Conservation (phyloP, 2,329 filamentous ascomycete genomes). For the Aspergillus ochraceus region DNA sequence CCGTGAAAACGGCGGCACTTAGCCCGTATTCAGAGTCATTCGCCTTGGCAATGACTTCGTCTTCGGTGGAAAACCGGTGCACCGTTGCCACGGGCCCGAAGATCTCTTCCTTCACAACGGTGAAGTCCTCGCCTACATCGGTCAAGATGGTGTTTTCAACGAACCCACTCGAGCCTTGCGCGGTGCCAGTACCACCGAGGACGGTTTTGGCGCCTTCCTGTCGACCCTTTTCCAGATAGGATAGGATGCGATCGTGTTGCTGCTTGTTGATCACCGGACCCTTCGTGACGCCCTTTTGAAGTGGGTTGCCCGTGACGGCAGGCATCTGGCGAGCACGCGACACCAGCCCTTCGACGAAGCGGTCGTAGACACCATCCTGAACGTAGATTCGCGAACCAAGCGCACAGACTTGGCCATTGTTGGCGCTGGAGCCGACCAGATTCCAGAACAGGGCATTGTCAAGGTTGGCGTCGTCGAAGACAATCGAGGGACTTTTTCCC, state of each 20-base stretch:
- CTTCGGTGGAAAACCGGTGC: slow-evolving; percentile 44
- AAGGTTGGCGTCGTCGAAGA: slow-evolving; percentile 37
- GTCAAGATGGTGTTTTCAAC: slow-evolving; percentile 61
- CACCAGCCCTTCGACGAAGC: slow-evolving; percentile 35
- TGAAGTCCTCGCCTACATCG: slow-evolving; percentile 49
- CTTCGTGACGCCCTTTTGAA: slow-evolving; percentile 23
- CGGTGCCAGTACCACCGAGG: slow-evolving; percentile 24
- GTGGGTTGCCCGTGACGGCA: slow-evolving; percentile 20
- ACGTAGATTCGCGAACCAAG: slow-evolving; percentile 36
- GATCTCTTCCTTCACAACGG: slow-evolving; percentile 54
- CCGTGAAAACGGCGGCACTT: slow-evolving; percentile 28
- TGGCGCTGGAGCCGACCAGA: slow-evolving; percentile 28
- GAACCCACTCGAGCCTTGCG: slow-evolving; percentile 55
- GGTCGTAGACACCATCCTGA: slow-evolving; percentile 32
- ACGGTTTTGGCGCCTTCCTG: slow-evolving; percentile 20
- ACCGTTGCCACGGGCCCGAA: slow-evolving; percentile 56
- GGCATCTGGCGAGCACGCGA: slow-evolving; percentile 56
- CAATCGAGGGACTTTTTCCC: slow-evolving; percentile 34
- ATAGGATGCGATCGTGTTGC: slow-evolving; percentile 25
- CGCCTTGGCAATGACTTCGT: slow-evolving; percentile 56
- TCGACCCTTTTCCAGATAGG: slow-evolving; percentile 25
- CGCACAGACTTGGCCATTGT: slow-evolving; percentile 35
- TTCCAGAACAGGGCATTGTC: slow-evolving; percentile 33
- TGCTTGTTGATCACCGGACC: slow-evolving; percentile 22
- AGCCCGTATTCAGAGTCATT: slow-evolving; percentile 50